Evolutionary conservation across 2,329 filamentous ascomycete genomes (phyloP).

Genomic region (Fusarium citri): DNA sequence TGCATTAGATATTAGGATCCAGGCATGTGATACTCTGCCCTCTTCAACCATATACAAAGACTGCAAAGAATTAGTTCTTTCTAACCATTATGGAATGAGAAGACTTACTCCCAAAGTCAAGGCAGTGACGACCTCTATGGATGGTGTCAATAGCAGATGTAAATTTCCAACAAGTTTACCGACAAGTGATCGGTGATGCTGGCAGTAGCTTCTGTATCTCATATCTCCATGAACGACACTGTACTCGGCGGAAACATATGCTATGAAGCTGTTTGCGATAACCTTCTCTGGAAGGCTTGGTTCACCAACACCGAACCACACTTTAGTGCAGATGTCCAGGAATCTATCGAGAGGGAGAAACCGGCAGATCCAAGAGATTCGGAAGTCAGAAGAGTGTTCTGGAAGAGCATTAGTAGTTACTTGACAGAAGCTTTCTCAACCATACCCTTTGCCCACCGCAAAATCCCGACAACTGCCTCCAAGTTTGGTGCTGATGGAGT

Average conservation of each 20-base stretch:
- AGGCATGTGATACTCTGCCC: conserved; percentile 49
- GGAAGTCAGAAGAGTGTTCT: conserved; percentile 45
- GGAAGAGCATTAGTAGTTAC: not conserved
- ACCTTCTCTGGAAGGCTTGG: conserved; percentile 50
- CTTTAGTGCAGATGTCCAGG: conserved; percentile 48
- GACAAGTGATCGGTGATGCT: conserved; percentile 47
- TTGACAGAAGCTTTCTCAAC: rapidly evolving
- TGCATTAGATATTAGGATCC: conserved; percentile 53
- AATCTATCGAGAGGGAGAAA: conserved; percentile 50
- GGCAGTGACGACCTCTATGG: conserved; percentile 50
- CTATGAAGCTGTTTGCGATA: conserved; percentile 52
- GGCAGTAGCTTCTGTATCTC: conserved; percentile 41
- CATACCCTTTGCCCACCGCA: conserved; percentile 51
- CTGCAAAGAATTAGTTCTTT: conserved; percentile 16
- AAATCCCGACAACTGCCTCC: conserved; percentile 43
- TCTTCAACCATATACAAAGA: conserved; percentile 50
- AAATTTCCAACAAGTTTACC: conserved; percentile 42
- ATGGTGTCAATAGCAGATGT: conserved; percentile 49
- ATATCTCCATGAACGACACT: conserved; percentile 38
- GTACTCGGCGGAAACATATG: conserved; percentile 52
- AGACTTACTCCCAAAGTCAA: conserved; percentile 50
- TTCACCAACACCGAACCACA: conserved; percentile 52
- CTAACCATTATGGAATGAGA: rapidly evolving
- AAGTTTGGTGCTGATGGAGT: conserved; percentile 44
- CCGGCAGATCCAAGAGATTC: conserved; percentile 48